Conservation (phyloP, 345 rosid species). For the Aegle marmelos region DNA sequence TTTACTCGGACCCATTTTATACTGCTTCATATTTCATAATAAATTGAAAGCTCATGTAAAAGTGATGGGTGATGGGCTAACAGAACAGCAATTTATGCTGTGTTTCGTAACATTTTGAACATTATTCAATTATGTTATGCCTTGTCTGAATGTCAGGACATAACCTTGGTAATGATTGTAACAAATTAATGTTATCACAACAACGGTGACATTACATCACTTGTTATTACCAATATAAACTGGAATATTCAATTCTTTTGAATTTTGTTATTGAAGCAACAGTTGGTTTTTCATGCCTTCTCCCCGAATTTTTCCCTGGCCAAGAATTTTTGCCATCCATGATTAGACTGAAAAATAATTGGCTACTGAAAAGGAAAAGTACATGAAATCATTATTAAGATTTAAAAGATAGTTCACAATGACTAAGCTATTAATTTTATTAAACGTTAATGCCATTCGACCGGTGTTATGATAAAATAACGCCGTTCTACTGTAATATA, state of each 20-base stretch:
- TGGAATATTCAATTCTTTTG: not conserved
- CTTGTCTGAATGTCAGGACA: not conserved
- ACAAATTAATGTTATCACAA: not conserved
- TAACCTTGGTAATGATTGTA: not conserved
- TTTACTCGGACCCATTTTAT: too few species aligned
- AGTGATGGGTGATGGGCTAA: too few species aligned
- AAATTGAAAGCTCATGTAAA: too few species aligned
- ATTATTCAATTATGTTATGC: not conserved
- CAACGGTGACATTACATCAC: not conserved
- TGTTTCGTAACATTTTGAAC: not conserved
- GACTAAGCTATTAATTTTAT: too few species aligned
- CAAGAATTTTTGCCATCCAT: not conserved
- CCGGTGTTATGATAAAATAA: too few species aligned
- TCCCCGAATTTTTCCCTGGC: not conserved
- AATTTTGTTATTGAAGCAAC: not conserved
- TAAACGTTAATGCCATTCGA: too few species aligned
- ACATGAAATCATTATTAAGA: not conserved
- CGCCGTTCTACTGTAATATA: too few species aligned
- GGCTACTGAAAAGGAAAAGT: not conserved
- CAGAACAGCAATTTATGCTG: too few species aligned
- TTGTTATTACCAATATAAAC: not conserved
- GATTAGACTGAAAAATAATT: not conserved
- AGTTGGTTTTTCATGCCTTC: not conserved
- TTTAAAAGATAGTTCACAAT: not conserved
- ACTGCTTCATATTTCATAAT: too few species aligned